These are phyloP conservation scores for Moesziomyces globuligerus DNA, from an alignment of 1,284 basidiomycete species.

Conservation along the genomic window DNA sequence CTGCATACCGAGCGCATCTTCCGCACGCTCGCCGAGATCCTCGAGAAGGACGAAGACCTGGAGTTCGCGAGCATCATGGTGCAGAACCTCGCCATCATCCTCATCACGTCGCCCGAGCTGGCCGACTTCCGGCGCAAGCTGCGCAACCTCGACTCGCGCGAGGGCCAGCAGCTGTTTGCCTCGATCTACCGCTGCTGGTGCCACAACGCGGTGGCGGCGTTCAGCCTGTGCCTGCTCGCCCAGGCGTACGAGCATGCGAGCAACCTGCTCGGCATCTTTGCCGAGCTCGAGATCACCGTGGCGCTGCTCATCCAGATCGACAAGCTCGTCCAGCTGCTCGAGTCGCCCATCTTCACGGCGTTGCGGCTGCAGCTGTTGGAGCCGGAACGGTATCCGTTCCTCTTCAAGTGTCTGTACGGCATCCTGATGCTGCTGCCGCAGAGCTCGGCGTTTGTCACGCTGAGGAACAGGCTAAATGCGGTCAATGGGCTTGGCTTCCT, in stretches of 20 bases:
- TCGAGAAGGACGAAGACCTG: conserved; percentile 98
- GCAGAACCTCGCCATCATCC: conserved; percentile 94
- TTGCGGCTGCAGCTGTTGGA: conserved; percentile 96
- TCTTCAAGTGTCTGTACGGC: conserved; percentile 98
- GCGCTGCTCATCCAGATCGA: conserved; percentile 94
- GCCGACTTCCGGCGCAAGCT: conserved; percentile 90
- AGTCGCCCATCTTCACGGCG: conserved; percentile 97
- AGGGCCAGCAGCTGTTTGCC: conserved; percentile 91
- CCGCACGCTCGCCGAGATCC: conserved; percentile 91
- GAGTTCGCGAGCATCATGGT: conserved; percentile 98
- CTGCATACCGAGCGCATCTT: conserved; percentile 97
- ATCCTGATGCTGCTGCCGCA: conserved; percentile 97
- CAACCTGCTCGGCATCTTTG: conserved; percentile 94
- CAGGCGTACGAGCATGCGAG: conserved; percentile 99
- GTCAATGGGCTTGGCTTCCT: conserved; percentile 94
- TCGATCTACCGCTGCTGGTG: conserved; percentile 97
- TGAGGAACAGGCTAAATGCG: conserved; percentile 91
- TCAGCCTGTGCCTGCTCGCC: conserved; percentile 92
- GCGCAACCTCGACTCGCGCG: conserved; percentile 86
- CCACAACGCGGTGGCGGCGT: conserved; percentile 95
- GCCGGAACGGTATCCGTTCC: conserved; percentile 92
- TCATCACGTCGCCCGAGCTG: conserved; percentile 95
- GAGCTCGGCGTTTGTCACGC: conserved; percentile 92
- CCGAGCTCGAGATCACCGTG: conserved; percentile 92
- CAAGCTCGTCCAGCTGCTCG: conserved; percentile 96